A percentile compares a stretch with the other conserved stretches of the same genome.
Evolutionary conservation across 805 yeast species (phyloP).

Genomic region (Teunomyces aglyptinius): DNA sequence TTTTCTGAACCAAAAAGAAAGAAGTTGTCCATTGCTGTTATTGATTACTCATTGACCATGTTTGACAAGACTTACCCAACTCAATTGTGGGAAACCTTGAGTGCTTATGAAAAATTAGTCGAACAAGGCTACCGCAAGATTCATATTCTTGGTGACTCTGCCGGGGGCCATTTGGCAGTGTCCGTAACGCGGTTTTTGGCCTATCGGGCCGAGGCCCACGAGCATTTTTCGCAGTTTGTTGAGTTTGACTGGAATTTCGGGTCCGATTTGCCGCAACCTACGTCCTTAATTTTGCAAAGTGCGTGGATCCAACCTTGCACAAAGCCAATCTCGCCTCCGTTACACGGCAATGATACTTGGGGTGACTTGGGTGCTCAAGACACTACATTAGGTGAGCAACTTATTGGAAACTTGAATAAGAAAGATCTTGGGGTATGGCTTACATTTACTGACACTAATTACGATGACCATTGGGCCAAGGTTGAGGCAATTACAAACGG

Average conservation of each 20-base stretch:
- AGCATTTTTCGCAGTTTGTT: conserved; percentile 20
- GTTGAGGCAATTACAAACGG: conserved; percentile 24
- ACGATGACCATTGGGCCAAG: conserved; percentile 24
- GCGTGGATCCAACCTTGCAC: conserved; percentile 38
- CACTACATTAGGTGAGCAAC: conserved; percentile 32
- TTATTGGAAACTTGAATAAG: conserved; percentile 20
- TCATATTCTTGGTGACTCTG: conserved; percentile 20
- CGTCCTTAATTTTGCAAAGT: conserved; percentile 24
- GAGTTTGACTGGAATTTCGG: conserved; percentile 17
- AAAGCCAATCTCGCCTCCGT: conserved; percentile 17
- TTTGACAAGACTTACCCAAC: conserved; percentile 22
- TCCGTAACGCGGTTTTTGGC: conserved; percentile 20
- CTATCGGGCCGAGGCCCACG: conserved; percentile 29
- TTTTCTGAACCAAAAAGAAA: conserved; percentile 14
- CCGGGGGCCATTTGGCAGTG: conserved; percentile 16
- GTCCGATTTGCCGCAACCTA: conserved; percentile 25
- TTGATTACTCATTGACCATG: conserved; percentile 25
- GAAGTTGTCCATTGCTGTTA: conserved; percentile 16
- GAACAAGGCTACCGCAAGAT: conserved; percentile 16
- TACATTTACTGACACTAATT: conserved; percentile 22
- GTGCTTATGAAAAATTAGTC: conserved; percentile 10
- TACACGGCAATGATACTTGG: conserved; percentile 19
- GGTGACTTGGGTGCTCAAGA: conserved; percentile 35
- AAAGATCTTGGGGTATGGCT: conserved; percentile 16
- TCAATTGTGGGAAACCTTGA: conserved; percentile 21